Conservation (phyloP, 2,329 filamentous ascomycete genomes). For the Ampelomyces quisqualis region DNA sequence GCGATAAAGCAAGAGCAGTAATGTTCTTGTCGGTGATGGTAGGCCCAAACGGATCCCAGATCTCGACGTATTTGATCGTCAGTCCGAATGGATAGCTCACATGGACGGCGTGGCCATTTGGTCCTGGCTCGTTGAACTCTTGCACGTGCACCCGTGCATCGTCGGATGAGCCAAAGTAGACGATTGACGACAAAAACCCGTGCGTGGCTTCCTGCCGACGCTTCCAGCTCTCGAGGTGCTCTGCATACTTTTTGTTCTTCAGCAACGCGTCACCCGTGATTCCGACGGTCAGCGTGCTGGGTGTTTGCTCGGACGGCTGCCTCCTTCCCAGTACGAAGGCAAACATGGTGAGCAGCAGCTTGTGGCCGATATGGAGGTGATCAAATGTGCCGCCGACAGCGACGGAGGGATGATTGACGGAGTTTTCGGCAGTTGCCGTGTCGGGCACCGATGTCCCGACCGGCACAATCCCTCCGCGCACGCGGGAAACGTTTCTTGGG, state of each 20-base stretch:
- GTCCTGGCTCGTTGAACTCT: conserved; percentile 49
- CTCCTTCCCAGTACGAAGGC: conserved; percentile 63
- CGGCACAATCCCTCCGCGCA: conserved; percentile 40
- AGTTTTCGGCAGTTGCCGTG: conserved; percentile 5
- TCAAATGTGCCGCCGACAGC: conserved; percentile 94
- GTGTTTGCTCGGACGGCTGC: conserved; percentile 14
- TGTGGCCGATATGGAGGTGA: conserved; percentile 92
- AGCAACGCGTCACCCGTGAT: conserved; percentile 87
- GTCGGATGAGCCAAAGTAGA: conserved; percentile 59
- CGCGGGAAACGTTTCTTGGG: conserved; percentile 32
- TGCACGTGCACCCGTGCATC: conserved; percentile 46
- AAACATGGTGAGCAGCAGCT: conserved; percentile 89
- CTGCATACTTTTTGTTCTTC: conserved; percentile 83
- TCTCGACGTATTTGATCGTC: conserved; percentile 74
- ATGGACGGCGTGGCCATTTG: conserved; percentile 56
- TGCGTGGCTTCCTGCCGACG: conserved; percentile 68
- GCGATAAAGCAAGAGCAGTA: conserved; percentile 79
- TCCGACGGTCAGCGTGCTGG: conserved; percentile 71
- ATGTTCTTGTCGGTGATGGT: conserved; percentile 81
- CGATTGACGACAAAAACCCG: conserved; percentile 65
- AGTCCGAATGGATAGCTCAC: conserved; percentile 64
- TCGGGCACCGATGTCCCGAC: conserved; percentile 12
- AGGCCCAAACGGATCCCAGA: conserved; percentile 86
- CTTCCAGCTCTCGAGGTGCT: conserved; percentile 79
- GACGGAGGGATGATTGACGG: conserved; percentile 60